Base-by-base conservation (phyloP, 345 rosid species). In the Mangifera indica region DNA sequence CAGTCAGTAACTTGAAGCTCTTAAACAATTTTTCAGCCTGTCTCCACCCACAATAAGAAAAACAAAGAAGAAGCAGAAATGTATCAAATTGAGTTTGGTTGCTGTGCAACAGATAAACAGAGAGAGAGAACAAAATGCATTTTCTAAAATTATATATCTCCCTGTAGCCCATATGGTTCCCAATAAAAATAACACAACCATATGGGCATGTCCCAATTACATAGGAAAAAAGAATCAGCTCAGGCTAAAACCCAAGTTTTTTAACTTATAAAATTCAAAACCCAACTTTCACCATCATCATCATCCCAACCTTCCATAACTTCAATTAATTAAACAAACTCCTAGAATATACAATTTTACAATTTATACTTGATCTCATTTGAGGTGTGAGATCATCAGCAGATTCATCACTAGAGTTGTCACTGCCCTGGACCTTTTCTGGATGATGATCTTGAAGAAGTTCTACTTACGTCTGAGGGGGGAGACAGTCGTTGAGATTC, bases 381-480 rank as follows among this genome's bases (percentile, higher is more conserved):
- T 72, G 60, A 54, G 29, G 67, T 29, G 32, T 29, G 32, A 29
- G 32, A 29, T 29, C 32, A 3, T 1, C 32, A 29, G 32, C 32
- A 29, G 32, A 29, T 1, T 1, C 3, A 29, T 29, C 3, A 72
- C 75, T 81, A 88, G 52, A 84, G 85, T 75, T 87, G 96, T 62
- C 84, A 72, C 78, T 88, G 97, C 69, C 90, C 93, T 1, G 88
- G 87, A 54, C 91, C 90, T 82, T 81, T 89, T 69, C 89, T 88
- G 20, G 90, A 88, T 61, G 90, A 88, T 61, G 96, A 82, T 80
- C 91, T 87, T 49, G 91, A 86, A 45, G 92, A 81, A 10, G 92
- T 86, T 78, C 87, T 80, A 78, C 42, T 85, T 72, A 60, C 26
- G 37, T 83, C 90, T 45, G 84, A 73, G 32, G 77, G 66, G n/a